Percentiles rank a stretch among this genome's conserved stretches.
These are phyloP conservation scores for Vitis hybrid DNA, from an alignment of 177 flowering plant species.

Conservation along the genomic window DNA sequence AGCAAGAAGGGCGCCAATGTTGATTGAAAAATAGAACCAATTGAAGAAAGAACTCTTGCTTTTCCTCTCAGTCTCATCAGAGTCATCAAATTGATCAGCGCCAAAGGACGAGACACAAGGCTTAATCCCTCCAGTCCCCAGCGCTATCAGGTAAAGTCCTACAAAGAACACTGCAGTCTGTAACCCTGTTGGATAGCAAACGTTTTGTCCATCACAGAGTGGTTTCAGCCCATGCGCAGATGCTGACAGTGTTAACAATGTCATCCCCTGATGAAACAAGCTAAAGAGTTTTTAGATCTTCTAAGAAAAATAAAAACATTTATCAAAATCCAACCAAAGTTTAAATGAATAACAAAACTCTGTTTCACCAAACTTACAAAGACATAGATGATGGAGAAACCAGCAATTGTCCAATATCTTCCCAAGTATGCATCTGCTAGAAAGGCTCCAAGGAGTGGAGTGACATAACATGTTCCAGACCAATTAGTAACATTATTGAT, in stretches of 20 bases:
- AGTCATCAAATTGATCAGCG: slow-evolving; percentile 73
- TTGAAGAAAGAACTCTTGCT: slow-evolving; percentile 64
- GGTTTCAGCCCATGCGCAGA: slow-evolving; percentile 31
- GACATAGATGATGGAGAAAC: slow-evolving; percentile 37
- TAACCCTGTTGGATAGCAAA: slow-evolving; percentile 24
- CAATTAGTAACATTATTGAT: slow-evolving; percentile 36
- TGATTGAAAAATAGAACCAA: slow-evolving; percentile 64
- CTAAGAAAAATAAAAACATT: no score
- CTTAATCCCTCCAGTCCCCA: slow-evolving; percentile 72
- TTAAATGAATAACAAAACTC: neutral
- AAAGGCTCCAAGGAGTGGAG: slow-evolving; percentile 47
- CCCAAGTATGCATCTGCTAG: slow-evolving; percentile 44
- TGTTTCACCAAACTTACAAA: slow-evolving; percentile 31
- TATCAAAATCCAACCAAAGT: neutral
- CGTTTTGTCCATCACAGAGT: slow-evolving; percentile 6
- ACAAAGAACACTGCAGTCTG: slow-evolving; percentile 30
- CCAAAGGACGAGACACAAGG: slow-evolving; percentile 76
- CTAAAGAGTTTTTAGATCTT: neutral
- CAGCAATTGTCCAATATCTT: slow-evolving; percentile 51
- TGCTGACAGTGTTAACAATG: slow-evolving; percentile 43
- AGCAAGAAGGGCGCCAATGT: slow-evolving; percentile 58
- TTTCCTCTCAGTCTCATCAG: slow-evolving; percentile 40
- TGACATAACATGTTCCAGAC: slow-evolving; percentile 51
- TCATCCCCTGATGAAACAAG: slow-evolving; percentile 49
- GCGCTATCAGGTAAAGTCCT: slow-evolving; percentile 45